phyloP scores from a whole-genome alignment of 805 yeast genomes.

The Candida parachauliodes region DNA sequence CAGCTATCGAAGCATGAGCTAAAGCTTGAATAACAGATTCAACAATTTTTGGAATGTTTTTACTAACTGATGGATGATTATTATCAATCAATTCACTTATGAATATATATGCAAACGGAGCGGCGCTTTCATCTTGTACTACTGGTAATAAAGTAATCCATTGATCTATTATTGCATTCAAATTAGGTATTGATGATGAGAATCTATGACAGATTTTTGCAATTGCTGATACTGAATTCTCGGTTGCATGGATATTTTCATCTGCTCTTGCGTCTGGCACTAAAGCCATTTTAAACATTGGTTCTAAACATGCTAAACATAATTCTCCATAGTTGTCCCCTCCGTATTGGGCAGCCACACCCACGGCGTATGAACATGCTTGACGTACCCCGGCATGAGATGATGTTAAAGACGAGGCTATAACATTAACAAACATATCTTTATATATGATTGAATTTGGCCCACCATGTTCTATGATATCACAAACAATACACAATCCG shows the following conservation, averaged over 20 bases:
- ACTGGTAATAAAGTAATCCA: slow-evolving; percentile 87
- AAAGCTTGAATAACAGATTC: slow-evolving; percentile 74
- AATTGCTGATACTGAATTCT: slow-evolving; percentile 75
- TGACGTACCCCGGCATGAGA: slow-evolving; percentile 76
- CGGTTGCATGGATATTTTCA: slow-evolving; percentile 83
- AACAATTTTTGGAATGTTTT: slow-evolving; percentile 58
- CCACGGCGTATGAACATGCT: slow-evolving; percentile 80
- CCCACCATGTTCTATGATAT: slow-evolving; percentile 77
- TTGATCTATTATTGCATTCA: slow-evolving; percentile 58
- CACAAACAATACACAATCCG: slow-evolving; percentile 78
- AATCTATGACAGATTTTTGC: slow-evolving; percentile 75
- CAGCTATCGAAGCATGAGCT: slow-evolving; percentile 60
- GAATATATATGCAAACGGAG: slow-evolving; percentile 77
- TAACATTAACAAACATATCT: slow-evolving; percentile 58
- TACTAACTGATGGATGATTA: slow-evolving; percentile 51
- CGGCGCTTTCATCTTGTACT: slow-evolving; percentile 81
- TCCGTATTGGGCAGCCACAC: slow-evolving; percentile 82
- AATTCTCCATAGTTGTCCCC: slow-evolving; percentile 58
- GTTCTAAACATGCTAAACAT: slow-evolving; percentile 66
- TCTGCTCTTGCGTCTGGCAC: slow-evolving; percentile 83
- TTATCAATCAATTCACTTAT: slow-evolving; percentile 66
- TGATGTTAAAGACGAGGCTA: slow-evolving; percentile 64
- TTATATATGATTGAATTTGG: slow-evolving; percentile 60
- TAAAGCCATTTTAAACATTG: slow-evolving; percentile 66
- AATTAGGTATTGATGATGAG: slow-evolving; percentile 56